Conservation (phyloP, 1,284 basidiomycete genomes). For the Ganoderma multipileum region DNA sequence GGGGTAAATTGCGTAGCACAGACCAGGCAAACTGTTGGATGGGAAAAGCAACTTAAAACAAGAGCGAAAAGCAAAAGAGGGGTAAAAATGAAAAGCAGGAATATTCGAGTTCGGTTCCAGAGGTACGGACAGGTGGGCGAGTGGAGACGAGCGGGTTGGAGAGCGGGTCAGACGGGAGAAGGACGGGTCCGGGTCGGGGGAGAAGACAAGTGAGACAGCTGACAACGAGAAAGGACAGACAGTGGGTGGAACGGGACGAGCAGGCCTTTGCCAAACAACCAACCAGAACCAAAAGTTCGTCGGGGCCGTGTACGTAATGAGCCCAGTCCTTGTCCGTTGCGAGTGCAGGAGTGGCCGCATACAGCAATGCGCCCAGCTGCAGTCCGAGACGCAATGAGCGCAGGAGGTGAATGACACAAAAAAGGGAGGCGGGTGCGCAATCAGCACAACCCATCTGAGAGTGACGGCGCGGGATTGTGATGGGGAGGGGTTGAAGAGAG, state of each 20-base stretch:
- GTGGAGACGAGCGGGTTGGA: background rate
- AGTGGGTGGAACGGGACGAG: background rate
- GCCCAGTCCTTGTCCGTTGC: background rate
- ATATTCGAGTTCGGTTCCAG: background rate
- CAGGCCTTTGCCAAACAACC: slow-evolving; percentile 14
- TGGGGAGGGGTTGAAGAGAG: background rate
- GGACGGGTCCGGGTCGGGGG: background rate
- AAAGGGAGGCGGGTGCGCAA: background rate
- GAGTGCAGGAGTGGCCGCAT: background rate
- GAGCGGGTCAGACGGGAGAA: background rate
- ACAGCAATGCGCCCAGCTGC: background rate
- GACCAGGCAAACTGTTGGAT: background rate
- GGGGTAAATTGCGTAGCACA: background rate
- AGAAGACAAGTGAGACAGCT: background rate
- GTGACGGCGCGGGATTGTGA: background rate
- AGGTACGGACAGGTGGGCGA: background rate
- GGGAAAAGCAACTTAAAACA: background rate
- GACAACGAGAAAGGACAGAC: background rate
- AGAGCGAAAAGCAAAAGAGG: background rate
- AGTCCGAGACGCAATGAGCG: background rate
- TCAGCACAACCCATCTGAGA: too few species aligned
- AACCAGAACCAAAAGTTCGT: slow-evolving; percentile 23
- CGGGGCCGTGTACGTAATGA: background rate
- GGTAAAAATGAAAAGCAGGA: background rate
- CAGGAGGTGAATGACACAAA: background rate